Base-by-base conservation (phyloP, 2,329 filamentous ascomycete genomes). In the Anisogramma anomala region DNA sequence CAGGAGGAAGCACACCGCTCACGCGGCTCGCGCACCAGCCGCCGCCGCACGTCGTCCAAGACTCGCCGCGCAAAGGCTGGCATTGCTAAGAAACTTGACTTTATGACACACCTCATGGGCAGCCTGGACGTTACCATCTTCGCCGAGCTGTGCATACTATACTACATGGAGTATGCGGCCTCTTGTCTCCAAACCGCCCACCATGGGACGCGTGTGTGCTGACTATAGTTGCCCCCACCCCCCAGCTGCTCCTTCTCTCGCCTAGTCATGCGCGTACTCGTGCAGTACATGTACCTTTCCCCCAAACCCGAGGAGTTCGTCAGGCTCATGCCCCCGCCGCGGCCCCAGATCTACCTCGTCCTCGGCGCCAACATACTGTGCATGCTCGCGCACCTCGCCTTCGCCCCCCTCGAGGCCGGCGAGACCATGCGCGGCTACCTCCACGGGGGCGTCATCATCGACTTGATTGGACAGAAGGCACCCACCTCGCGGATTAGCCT, bases 101-200 rank as follows among this genome's bases (percentile, higher is more conserved):
- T 80, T 54, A 60, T 79, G 50, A 72, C 67, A 30, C 69, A 77
- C 50, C 63, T 82, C 46, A 70, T 78, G 50, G 65, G 66, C 52
- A 74, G 68, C 47, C 62, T 82, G 44, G 78, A 83, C 60, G 69
- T 72, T 52, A 53, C 81, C 33, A 70, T 80, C 36, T 79, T 77
- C 56, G 72, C 71, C 30, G 76, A 82, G 62, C 63, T 82, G 42
- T 78, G 74, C 52, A 67, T 71, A 32, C 52, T 82, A 50, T 83
- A 83, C 56, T 82, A 82, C 56, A 76, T 82, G 71, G 79, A 83
- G 78, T 82, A 65, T 42, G 22, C 22, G 71, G 56, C n/a, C 31
- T 31, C 15, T n/a, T n/a, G n/a, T n/a, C n/a, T n/a, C n/a, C n/a
- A n/a, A n/a, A n/a, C n/a, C n/a, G n/a, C n/a, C n/a, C n/a, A n/a